Conservation (phyloP, 768 basidiomycete genomes). For the Macrolepiota dolichaula region DNA sequence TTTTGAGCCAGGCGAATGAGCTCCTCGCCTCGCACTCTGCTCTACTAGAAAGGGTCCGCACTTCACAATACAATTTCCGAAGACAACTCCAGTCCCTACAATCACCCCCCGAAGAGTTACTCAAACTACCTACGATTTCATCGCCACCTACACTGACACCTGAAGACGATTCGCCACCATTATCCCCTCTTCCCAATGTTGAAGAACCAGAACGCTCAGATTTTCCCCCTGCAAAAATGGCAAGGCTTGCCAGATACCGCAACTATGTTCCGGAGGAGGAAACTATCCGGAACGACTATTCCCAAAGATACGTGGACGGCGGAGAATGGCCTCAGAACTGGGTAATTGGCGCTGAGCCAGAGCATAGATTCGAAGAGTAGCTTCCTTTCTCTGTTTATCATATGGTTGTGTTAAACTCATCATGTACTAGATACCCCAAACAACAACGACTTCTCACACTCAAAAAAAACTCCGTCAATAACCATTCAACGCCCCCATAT, state of each 20-base stretch:
- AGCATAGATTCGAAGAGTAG: constrained; percentile 91
- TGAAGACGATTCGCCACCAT: constrained; percentile 38
- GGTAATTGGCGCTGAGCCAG: constrained; percentile 86
- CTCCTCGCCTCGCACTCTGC: constrained; percentile 60
- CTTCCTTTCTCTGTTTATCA: constrained; percentile 25
- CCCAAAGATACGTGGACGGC: constrained; percentile 83
- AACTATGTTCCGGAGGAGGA: constrained; percentile 95
- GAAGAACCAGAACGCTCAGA: constrained; percentile 21
- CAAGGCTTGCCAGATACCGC: constrained; percentile 61
- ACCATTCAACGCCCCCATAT: constrained; percentile 66
- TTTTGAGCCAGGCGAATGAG: constrained; percentile 60
- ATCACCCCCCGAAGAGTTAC: constrained; percentile 52
- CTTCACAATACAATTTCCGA: constrained; percentile 53
- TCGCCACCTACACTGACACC: constrained; percentile 55
- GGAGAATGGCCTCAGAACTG: constrained; percentile 95
- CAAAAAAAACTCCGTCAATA: constrained; percentile 76
- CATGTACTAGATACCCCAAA: constrained; percentile 77
- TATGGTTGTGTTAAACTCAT: background rate
- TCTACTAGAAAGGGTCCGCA: constrained; percentile 53
- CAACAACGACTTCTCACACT: constrained; percentile 80
- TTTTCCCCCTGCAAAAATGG: constrained; percentile 69
- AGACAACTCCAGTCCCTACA: constrained; percentile 52
- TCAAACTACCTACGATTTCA: constrained; percentile 55
- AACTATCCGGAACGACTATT: constrained; percentile 94
- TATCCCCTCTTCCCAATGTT: constrained; percentile 39